Conservation (phyloP, 805 yeast genomes). For the Lipomyces yamadae region DNA sequence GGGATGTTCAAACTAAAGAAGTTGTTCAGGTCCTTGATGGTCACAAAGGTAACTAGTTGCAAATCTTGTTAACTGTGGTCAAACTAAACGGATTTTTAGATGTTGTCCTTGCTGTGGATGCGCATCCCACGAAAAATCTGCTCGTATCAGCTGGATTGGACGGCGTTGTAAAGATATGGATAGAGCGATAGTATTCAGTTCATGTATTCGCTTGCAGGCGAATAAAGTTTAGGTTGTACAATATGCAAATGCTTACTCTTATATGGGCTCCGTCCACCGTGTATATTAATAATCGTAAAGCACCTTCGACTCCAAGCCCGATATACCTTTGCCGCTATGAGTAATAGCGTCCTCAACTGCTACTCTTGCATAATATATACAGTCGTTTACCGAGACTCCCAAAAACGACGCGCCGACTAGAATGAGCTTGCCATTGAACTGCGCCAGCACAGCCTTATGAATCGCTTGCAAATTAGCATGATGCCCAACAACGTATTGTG, state of each 20-base stretch:
- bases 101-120: slow-evolving; percentile 38
- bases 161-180: slow-evolving; percentile 27
- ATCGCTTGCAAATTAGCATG: slow-evolving; percentile 23
- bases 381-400: slow-evolving; percentile 34
- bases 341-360: slow-evolving; percentile 31
- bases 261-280: not conserved
- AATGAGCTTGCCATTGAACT: slow-evolving; percentile 27
- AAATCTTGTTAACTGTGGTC: not conserved
- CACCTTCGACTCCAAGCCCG: slow-evolving; percentile 27
- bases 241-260: not conserved
- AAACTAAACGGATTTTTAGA: slow-evolving; percentile 11
- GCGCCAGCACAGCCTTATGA: slow-evolving; percentile 18
- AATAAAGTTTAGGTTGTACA: too few relatives aligned
- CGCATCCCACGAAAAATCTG: slow-evolving; percentile 35
- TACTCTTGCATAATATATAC: slow-evolving; percentile 30
- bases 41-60: slow-evolving; percentile 30
- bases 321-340: slow-evolving; percentile 21
- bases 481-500: slow-evolving; percentile 58
- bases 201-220: not conserved
- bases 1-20: slow-evolving; percentile 70
- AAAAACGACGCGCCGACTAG: slow-evolving; percentile 34
- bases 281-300: not conserved
- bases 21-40: slow-evolving; percentile 47
- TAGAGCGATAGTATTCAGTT: slow-evolving; percentile 6
- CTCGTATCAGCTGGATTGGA: slow-evolving; percentile 39